Percentiles rank a stretch among this genome's conserved stretches.
Evolutionary conservation across 2,329 filamentous ascomycete genomes (phyloP).

Genomic region (Ceratocystis huliohia): DNA sequence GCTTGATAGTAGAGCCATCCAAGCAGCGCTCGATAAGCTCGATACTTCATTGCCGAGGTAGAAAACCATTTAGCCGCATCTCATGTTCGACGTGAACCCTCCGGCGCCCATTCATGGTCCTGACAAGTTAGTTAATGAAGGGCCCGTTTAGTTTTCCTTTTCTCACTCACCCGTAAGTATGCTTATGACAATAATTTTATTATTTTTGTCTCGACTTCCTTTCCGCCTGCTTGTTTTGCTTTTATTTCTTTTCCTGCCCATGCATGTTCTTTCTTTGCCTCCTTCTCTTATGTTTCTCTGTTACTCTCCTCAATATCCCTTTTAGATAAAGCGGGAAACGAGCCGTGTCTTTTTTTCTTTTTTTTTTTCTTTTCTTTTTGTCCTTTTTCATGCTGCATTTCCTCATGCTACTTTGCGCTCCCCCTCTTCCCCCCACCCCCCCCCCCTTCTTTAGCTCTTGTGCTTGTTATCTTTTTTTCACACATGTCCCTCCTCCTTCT

Average conservation of each 20-base stretch:
- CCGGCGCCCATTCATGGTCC: not conserved
- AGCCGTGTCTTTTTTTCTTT: not conserved
- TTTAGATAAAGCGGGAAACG: not conserved
- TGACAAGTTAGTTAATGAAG: not conserved
- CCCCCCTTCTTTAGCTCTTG: not conserved
- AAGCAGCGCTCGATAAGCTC: constrained; percentile 42
- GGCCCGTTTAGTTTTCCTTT: not conserved
- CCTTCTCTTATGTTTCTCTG: constrained; percentile 5
- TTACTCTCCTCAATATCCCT: constrained; percentile 4
- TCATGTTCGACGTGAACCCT: not conserved
- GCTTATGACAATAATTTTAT: not conserved
- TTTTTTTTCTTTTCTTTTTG: not conserved
- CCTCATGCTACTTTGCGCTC: not conserved
- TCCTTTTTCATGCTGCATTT: not conserved
- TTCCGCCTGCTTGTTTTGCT: constrained; percentile 1
- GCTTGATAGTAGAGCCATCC: constrained; percentile 49
- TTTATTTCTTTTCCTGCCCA: constrained; percentile 2
- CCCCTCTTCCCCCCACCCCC: not conserved
- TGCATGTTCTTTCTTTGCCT: constrained; percentile 6
- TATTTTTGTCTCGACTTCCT: not conserved
- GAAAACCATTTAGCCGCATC: not conserved
- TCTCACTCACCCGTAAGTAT: constrained; percentile 5
- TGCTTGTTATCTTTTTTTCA: constrained; percentile 3
- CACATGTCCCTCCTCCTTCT: not conserved
- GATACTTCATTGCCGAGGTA: constrained; percentile 38